Percentiles rank a stretch among this genome's conserved stretches.
These are phyloP conservation scores for Calonectria pauciramosa DNA, from an alignment of 2,329 filamentous ascomycete species.

Conservation along the genomic window DNA sequence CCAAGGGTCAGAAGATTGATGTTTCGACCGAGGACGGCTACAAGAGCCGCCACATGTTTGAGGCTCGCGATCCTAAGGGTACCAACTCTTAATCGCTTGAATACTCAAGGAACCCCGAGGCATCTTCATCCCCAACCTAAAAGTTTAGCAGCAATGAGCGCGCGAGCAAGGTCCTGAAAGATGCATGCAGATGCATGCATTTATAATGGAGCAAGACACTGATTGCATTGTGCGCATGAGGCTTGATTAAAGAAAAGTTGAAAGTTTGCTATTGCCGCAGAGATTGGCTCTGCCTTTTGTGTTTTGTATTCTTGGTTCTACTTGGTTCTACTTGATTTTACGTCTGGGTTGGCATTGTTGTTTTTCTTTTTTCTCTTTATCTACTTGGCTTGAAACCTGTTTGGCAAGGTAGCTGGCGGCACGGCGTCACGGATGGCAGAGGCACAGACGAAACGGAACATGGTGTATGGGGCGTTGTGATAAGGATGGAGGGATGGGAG, in stretches of 20 bases:
- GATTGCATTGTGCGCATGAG: conserved; percentile 2
- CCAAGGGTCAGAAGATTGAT: conserved; percentile 72
- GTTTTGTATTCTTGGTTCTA: not conserved
- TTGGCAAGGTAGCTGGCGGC: conserved; percentile 32
- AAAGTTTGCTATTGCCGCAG: not conserved
- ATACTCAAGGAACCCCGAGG: not conserved
- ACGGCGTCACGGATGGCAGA: conserved; percentile 38
- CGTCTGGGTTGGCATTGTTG: conserved; percentile 14
- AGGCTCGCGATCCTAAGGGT: conserved; percentile 33
- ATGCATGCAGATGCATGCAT: not conserved
- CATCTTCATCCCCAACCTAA: not conserved
- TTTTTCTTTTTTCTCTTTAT: conserved; percentile 12
- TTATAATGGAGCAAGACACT: not conserved
- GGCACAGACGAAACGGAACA: conserved; percentile 31
- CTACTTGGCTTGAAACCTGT: conserved; percentile 4
- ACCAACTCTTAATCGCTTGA: not conserved
- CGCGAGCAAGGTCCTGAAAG: not conserved
- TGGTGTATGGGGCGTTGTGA: conserved; percentile 34
- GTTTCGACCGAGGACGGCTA: conserved; percentile 58
- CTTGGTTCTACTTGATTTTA: not conserved
- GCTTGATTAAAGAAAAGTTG: not conserved
- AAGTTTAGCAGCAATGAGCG: not conserved
- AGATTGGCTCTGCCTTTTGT: not conserved
- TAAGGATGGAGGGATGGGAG: conserved; percentile 12
- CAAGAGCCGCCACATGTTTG: conserved; percentile 55